Evolutionary conservation across 768 basidiomycete species (phyloP).

Genomic region (Hericium erinaceus): DNA sequence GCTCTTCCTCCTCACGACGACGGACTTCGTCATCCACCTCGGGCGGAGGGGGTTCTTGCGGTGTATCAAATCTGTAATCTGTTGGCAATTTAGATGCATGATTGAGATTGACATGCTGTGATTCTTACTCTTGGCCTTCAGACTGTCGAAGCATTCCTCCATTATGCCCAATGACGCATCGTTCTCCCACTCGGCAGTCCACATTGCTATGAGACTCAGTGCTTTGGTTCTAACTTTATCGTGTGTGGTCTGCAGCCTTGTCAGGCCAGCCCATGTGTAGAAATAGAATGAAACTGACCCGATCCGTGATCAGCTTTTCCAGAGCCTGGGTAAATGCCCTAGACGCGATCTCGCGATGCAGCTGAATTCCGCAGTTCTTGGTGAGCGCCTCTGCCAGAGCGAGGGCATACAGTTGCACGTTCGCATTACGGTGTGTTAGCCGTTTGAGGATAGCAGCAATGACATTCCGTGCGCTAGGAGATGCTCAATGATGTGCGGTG

Average conservation of each 20-base stretch:
- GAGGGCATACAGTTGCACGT: constrained; percentile 91
- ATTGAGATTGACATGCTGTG: background rate
- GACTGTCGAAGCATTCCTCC: constrained; percentile 76
- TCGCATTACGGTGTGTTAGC: constrained; percentile 87
- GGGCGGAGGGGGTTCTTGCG: constrained; percentile 56
- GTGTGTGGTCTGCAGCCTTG: constrained; percentile 64
- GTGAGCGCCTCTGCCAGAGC: constrained; percentile 80
- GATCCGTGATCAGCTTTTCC: constrained; percentile 80
- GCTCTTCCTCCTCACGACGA: constrained; percentile 86
- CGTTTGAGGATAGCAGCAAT: constrained; percentile 83
- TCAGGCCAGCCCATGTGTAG: background rate
- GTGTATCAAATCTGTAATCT: constrained; percentile 68
- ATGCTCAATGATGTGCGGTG: constrained; percentile 1
- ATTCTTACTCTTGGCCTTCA: constrained; percentile 72
- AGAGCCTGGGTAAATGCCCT: constrained; percentile 86
- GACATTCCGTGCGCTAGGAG: constrained; percentile 76
- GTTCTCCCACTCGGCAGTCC: constrained; percentile 78
- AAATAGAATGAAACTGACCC: constrained; percentile 37
- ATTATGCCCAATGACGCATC: constrained; percentile 80
- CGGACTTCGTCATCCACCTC: constrained; percentile 71
- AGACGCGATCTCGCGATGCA: constrained; percentile 83
- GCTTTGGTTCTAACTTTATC: constrained; percentile 80
- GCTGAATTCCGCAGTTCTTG: constrained; percentile 78
- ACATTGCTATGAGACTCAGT: constrained; percentile 63
- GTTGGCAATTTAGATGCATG: background rate